phyloP scores from a whole-genome alignment of 495 filamentous ascomycete species.

The Hypoxylon lienhwacheense region DNA sequence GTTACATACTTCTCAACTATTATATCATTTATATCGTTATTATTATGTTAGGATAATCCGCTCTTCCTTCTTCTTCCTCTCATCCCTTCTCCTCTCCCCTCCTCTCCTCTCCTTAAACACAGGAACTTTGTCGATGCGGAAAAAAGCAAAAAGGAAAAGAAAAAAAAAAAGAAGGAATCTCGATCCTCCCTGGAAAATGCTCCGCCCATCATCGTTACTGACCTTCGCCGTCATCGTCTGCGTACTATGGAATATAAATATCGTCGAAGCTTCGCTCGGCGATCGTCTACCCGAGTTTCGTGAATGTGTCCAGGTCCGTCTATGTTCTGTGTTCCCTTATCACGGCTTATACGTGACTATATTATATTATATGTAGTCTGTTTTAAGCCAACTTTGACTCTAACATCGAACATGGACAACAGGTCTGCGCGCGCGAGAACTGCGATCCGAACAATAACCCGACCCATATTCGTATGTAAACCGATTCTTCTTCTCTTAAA shows the following conservation, averaged over 20 bases:
- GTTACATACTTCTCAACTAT: too few species aligned
- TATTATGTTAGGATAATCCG: background rate
- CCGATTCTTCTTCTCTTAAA: background rate
- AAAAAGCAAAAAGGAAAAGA: too few species aligned
- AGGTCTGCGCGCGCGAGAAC: conserved; percentile 84
- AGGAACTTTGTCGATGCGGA: conserved; percentile 11
- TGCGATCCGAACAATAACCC: conserved; percentile 58
- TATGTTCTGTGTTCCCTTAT: background rate
- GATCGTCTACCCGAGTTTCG: conserved; percentile 88
- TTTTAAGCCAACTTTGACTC: conserved; percentile 14
- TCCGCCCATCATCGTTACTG: conserved; percentile 18
- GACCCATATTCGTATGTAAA: conserved; percentile 57
- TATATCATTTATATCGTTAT: background rate
- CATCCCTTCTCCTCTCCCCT: too few species aligned
- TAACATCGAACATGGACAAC: conserved; percentile 11
- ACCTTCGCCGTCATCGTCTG: conserved; percentile 19
- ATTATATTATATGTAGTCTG: too few species aligned
- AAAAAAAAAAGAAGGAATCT: too few species aligned
- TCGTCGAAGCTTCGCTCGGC: conserved; percentile 71
- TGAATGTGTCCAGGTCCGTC: conserved; percentile 80
- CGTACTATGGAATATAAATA: conserved; percentile 34
- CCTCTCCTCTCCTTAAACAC: background rate
- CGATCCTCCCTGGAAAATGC: too few species aligned
- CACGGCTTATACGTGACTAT: background rate
- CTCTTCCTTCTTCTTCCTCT: too few species aligned